phyloP scores from a whole-genome alignment of 208 protist genomes.

The Leishmania braziliensis region DNA sequence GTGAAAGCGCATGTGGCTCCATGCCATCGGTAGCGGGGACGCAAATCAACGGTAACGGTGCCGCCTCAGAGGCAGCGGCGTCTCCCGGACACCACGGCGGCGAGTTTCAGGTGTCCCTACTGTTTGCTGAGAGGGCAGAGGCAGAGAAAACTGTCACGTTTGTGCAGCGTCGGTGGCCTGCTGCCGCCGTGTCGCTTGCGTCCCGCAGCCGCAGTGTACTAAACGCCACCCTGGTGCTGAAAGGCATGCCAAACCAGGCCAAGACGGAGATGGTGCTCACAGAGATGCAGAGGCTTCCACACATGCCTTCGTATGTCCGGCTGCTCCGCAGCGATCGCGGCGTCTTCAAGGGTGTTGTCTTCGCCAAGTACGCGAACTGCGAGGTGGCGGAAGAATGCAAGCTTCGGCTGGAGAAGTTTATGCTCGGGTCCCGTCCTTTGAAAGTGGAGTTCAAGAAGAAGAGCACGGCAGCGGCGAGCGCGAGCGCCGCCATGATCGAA shows the following conservation, averaged over 20 bases:
- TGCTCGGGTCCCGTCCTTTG: slow-evolving; percentile 55
- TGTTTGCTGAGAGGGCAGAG: slow-evolving; percentile 78
- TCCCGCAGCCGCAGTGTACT: slow-evolving; percentile 61
- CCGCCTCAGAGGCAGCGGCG: not conserved
- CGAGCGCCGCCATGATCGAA: slow-evolving; percentile 8
- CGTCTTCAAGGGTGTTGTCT: slow-evolving; percentile 83
- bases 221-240: slow-evolving; percentile 81
- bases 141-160: slow-evolving; percentile 61
- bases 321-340: slow-evolving; percentile 81
- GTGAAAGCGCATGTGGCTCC: not conserved
- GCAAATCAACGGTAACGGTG: not conserved
- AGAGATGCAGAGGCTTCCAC: slow-evolving; percentile 57
- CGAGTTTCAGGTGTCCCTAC: slow-evolving; percentile 60
- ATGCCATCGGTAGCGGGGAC: not conserved
- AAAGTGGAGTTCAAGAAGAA: slow-evolving; percentile 91
- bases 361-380: slow-evolving; percentile 91
- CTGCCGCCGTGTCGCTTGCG: slow-evolving; percentile 42
- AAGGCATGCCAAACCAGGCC: slow-evolving; percentile 69
- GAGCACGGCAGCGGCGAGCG: slow-evolving; percentile 20
- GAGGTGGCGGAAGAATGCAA: slow-evolving; percentile 93
- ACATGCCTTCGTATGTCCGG: slow-evolving; percentile 81
- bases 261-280: slow-evolving; percentile 71
- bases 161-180: slow-evolving; percentile 68
- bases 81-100: slow-evolving; percentile 18
- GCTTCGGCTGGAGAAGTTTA: slow-evolving; percentile 70